Evolutionary conservation across 208 protist species (phyloP).

Genomic region (Angomonas ambiguus): DNA sequence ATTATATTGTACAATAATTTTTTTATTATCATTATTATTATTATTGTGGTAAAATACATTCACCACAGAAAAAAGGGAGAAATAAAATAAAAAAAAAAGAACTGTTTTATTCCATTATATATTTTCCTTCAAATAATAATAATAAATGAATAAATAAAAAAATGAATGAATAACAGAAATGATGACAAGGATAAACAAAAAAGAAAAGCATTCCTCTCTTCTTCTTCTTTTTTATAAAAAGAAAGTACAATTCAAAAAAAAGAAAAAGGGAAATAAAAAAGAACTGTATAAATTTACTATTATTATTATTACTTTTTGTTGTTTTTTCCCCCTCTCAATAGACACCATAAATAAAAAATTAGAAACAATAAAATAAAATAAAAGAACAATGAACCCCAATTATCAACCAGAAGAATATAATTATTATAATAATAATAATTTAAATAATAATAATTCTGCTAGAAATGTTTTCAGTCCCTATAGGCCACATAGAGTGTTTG

Average conservation of each 20-base stretch:
- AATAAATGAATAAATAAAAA: slow-evolving; percentile 12
- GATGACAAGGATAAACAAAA: slow-evolving; percentile 4
- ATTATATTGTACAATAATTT: neutral
- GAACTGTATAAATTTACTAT: neutral
- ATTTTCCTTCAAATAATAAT: neutral
- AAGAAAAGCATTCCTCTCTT: neutral
- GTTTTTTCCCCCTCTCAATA: neutral
- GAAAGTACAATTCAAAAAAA: neutral
- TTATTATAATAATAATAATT: no score
- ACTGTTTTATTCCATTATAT: neutral
- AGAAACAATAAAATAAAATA: neutral
- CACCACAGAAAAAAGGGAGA: no score
- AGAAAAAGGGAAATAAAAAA: neutral
- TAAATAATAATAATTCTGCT: no score
- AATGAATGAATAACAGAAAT: neutral
- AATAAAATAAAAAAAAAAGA: no score
- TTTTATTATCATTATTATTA: neutral
- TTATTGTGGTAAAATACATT: neutral
- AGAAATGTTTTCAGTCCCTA: no score
- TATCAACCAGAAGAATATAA: no score
- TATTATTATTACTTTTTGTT: neutral
- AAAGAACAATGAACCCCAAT: no score
- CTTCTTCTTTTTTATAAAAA: slow-evolving; percentile 1
- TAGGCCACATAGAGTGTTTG: no score
- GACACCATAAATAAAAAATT: neutral